Conservation (phyloP, 148 eudicot species). For the Arbutus unedo region DNA sequence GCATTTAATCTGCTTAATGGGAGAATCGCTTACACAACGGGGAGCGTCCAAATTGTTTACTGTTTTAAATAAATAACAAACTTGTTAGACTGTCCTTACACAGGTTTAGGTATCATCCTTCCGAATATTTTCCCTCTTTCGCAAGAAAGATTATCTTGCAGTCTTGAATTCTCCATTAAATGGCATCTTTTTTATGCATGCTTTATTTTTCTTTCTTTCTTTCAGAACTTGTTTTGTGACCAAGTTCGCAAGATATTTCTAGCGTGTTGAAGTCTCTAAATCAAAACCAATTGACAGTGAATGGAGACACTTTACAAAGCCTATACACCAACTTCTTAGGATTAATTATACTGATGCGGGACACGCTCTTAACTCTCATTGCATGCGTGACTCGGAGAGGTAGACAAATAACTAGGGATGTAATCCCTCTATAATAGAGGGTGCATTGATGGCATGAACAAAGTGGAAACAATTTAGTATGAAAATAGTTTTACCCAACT, state of each 20-base stretch:
- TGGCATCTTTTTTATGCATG: neutral
- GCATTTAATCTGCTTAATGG: neutral
- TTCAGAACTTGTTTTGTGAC: neutral
- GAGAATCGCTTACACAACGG: neutral
- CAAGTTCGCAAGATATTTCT: neutral
- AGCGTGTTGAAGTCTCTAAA: neutral
- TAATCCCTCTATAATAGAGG: neutral
- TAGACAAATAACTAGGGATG: neutral
- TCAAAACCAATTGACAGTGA: neutral
- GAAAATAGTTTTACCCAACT: neutral
- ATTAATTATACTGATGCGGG: neutral
- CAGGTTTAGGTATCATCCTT: neutral
- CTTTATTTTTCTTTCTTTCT: neutral
- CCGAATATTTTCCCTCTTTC: neutral
- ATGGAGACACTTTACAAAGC: neutral
- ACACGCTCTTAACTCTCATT: neutral
- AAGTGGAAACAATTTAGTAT: neutral
- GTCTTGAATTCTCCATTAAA: neutral
- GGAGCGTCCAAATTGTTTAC: neutral
- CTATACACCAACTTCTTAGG: neutral
- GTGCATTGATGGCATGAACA: neutral
- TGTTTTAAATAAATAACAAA: neutral
- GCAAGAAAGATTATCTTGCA: neutral
- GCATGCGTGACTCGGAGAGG: neutral
- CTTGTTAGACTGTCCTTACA: neutral